Evolutionary conservation across 176 grass and related monocot species (phyloP), one percentile per base, ranked within the genome.

Genomic region (Areca catechu): DNA sequence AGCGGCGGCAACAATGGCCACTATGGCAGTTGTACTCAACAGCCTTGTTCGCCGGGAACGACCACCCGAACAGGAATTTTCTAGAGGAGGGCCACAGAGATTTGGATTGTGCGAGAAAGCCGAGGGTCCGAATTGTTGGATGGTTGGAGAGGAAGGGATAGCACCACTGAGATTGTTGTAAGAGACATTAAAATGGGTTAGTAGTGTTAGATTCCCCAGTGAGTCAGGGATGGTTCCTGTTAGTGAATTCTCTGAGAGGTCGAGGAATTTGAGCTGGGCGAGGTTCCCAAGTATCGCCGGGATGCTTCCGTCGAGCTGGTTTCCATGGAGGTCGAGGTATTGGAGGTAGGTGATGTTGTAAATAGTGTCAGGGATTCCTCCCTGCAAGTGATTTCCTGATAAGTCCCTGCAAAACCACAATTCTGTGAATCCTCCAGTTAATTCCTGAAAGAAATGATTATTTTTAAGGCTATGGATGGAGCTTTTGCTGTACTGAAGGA

Each of bases 151-250:
- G 7, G 27, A 52, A 75, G 93, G 93, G 69, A 98, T 98, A 56
- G 25, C 47, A 9, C 93, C 93, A 3, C 81, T 85, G 62, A 98
- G 87, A 25, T 85, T 43, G 50, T 98, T 98, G 67, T 72, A 75
- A 54, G 93, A 98, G 25, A 92, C 78, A 63, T 98, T 98, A 25
- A 98, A 92, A 84, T 78, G 73, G 20, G 69, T 76, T 30, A 98
- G 50, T n/a, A 80, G 77, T 21, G 70, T 80, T 57, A 98, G 83
- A 66, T 58, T 76, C 57, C 78, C 79, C 58, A 98, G 70, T 4
- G 83, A 68, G 25, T 57, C 19, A 50, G 93, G 84, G 53, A 98
- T 92, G 20, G 28, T 9, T 3, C 76, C 88, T 5, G 59, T 53
- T 4, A 98, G 76, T n/a, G 24, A 66, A 70, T 98, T 98, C 66